phyloP scores from a whole-genome alignment of 495 filamentous ascomycete species.

The Friedmanniomyces simplex region DNA sequence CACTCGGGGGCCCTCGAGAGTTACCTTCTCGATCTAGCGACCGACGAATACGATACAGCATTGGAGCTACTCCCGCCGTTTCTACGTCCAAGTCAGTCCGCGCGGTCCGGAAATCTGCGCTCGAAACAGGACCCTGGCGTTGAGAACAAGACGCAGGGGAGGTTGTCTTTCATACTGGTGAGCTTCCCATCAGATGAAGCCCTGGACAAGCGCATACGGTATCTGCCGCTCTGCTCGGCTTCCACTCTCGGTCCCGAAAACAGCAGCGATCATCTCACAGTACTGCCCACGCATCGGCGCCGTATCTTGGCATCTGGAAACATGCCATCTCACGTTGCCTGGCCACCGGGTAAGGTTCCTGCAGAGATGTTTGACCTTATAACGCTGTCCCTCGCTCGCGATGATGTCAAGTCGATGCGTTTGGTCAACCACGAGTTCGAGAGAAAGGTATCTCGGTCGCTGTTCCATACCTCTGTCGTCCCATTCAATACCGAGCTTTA shows the following conservation, averaged over 20 bases:
- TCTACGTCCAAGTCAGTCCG: no score
- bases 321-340: slow-evolving; percentile 5
- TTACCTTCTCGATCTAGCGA: no score
- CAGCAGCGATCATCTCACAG: background rate
- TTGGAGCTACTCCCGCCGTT: no score
- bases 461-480: slow-evolving; percentile 44
- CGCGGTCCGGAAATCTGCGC: no score
- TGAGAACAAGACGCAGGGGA: background rate
- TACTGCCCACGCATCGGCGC: background rate
- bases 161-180: background rate
- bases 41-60: no score
- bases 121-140: background rate
- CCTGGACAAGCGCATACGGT: background rate
- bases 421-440: slow-evolving; percentile 46
- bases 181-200: background rate
- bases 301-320: background rate
- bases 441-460: slow-evolving; percentile 33
- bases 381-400: slow-evolving; percentile 36
- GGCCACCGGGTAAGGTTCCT: slow-evolving; percentile 37
- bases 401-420: slow-evolving; percentile 41
- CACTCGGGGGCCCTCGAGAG: no score
- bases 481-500: slow-evolving; percentile 45
- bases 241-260: background rate
- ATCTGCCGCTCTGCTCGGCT: background rate
- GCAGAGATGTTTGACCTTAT: slow-evolving; percentile 43